Evolutionary conservation across 495 filamentous ascomycete genomes (phyloP).

Genomic region (Astrothelium macrocarpum): DNA sequence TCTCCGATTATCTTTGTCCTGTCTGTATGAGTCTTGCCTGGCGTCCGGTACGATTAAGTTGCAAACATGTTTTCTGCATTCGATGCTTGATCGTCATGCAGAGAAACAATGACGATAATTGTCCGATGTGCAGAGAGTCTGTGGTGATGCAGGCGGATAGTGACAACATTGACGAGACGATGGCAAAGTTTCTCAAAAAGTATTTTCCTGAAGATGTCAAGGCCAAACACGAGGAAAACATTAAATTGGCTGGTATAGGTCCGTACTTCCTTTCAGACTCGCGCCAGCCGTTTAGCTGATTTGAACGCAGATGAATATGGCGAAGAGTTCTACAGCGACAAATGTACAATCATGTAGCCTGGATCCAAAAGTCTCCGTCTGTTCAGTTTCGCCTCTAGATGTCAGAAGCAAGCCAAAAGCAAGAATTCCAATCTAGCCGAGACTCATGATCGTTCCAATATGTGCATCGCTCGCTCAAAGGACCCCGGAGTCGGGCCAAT

Average conservation of each 20-base stretch:
- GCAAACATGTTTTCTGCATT: constrained; percentile 62
- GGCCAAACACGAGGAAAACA: constrained; percentile 51
- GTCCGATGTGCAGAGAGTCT: constrained; percentile 57
- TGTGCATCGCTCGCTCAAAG: too few species aligned
- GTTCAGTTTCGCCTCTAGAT: too few species aligned
- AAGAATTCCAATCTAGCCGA: too few species aligned
- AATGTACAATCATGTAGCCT: background rate
- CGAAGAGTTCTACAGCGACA: constrained; percentile 1
- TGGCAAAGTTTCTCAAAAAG: constrained; percentile 51
- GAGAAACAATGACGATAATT: constrained; percentile 44
- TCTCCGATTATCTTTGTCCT: constrained; percentile 66
- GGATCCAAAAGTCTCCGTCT: background rate
- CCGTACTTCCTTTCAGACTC: background rate
- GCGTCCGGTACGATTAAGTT: constrained; percentile 56
- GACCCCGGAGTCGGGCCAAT: too few species aligned
- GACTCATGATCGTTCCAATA: too few species aligned
- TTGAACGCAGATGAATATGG: background rate
- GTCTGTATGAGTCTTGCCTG: constrained; percentile 58
- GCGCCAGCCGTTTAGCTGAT: background rate
- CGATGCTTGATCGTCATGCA: constrained; percentile 64
- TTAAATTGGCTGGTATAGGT: background rate
- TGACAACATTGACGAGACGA: constrained; percentile 51
- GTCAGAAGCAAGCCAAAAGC: too few species aligned
- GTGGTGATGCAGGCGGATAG: constrained; percentile 51
- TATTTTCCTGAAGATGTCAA: constrained; percentile 66